phyloP scores from a whole-genome alignment of 495 filamentous ascomycete species.

The Polyplosphaeria fusca region DNA sequence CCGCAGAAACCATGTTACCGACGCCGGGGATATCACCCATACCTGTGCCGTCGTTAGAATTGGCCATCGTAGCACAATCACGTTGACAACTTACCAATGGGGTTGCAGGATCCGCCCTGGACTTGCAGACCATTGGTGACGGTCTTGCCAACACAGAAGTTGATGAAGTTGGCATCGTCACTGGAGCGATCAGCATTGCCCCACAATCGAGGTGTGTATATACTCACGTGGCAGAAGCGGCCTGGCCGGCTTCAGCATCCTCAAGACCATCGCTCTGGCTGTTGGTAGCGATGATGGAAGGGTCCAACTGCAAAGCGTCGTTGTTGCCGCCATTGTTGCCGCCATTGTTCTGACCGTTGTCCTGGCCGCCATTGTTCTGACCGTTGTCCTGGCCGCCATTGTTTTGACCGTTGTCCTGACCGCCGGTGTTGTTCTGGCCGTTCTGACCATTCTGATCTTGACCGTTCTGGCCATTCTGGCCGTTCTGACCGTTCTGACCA shows the following conservation, averaged over 20 bases:
- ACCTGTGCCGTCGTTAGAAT: slow-evolving; percentile 40
- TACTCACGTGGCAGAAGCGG: slow-evolving; percentile 54
- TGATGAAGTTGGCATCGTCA: slow-evolving; percentile 49
- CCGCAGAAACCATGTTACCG: slow-evolving; percentile 63
- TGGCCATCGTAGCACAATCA: slow-evolving; percentile 13
- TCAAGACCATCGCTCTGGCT: slow-evolving; percentile 42
- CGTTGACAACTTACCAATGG: slow-evolving; percentile 43
- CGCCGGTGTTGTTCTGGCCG: not conserved
- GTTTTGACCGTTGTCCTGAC: slow-evolving; percentile 37
- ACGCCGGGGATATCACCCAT: slow-evolving; percentile 70
- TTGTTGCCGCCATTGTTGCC: slow-evolving; percentile 16
- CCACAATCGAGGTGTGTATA: not conserved
- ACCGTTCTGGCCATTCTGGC: not conserved
- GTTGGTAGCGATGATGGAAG: slow-evolving; percentile 51
- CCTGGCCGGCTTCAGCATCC: slow-evolving; percentile 49
- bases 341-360: slow-evolving; percentile 17
- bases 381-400: slow-evolving; percentile 24
- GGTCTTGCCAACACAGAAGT: slow-evolving; percentile 55
- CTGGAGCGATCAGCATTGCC: slow-evolving; percentile 26
- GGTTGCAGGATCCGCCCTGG: slow-evolving; percentile 67
- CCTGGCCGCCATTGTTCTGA: slow-evolving; percentile 3
- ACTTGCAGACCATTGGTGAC: slow-evolving; percentile 67
- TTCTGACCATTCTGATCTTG: not conserved
- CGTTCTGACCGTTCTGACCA: not conserved
- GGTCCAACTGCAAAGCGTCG: slow-evolving; percentile 37